These are phyloP conservation scores for Haplosporangium sp. DNA, from an alignment of 371 early-diverging fungal species.

Conservation along the genomic window DNA sequence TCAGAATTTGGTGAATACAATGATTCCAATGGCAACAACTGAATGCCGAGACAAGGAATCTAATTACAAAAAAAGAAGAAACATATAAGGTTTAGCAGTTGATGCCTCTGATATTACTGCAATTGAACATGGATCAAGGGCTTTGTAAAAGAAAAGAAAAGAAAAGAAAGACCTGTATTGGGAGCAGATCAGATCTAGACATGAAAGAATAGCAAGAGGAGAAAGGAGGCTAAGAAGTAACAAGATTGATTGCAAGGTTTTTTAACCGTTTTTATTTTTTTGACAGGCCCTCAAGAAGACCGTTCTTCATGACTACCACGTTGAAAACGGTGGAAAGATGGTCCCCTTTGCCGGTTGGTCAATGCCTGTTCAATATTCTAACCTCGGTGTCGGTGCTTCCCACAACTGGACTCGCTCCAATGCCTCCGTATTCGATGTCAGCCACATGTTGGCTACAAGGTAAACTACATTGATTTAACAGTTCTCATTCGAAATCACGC, in stretches of 20 bases:
- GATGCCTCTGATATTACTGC: too few relatives aligned
- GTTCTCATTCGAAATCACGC: not conserved
- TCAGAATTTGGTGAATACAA: too few relatives aligned
- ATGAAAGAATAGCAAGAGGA: not conserved
- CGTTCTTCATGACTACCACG: conserved; percentile 92
- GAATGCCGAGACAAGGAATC: too few relatives aligned
- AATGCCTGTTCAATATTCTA: conserved; percentile 94
- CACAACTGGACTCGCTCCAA: conserved; percentile 92
- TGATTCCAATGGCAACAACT: too few relatives aligned
- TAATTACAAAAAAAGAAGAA: too few relatives aligned
- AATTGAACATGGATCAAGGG: too few relatives aligned
- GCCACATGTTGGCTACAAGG: conserved; percentile 98
- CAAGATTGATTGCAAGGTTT: not conserved
- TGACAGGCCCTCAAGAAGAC: conserved; percentile 75
- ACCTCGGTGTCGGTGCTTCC: conserved; percentile 86
- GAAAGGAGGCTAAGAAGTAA: not conserved
- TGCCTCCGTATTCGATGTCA: conserved; percentile 97
- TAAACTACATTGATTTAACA: conserved; percentile 36
- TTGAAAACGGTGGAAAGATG: conserved; percentile 94
- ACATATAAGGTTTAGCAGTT: too few relatives aligned
- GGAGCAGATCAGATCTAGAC: too few relatives aligned
- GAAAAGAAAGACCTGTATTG: too few relatives aligned
- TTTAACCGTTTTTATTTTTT: not conserved
- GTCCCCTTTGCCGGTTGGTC: conserved; percentile 97
- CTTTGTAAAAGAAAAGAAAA: too few relatives aligned